A percentile compares a stretch with the other conserved stretches of the same genome.
These are phyloP conservation scores for Oryza nivara DNA, from an alignment of 176 grass and related monocot species.

Conservation along the genomic window DNA sequence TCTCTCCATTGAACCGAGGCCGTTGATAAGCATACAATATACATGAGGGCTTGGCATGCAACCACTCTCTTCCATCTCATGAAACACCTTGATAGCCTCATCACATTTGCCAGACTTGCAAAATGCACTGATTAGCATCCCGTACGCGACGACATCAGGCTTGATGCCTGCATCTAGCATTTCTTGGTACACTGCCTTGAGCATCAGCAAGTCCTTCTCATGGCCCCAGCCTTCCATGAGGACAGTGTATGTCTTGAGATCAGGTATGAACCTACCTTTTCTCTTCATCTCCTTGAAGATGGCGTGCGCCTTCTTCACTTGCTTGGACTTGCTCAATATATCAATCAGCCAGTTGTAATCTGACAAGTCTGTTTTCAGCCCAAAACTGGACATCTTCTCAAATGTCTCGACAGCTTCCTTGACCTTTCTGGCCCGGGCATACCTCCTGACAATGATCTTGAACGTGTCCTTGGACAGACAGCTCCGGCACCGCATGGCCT, in stretches of 20 bases:
- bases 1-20: slow-evolving; percentile 57
- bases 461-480: slow-evolving; percentile 67
- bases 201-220: slow-evolving; percentile 48
- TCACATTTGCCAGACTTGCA: slow-evolving; percentile 63
- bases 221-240: slow-evolving; percentile 57
- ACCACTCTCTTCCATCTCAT: slow-evolving; percentile 58
- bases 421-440: slow-evolving; percentile 53
- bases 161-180: slow-evolving; percentile 62
- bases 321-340: slow-evolving; percentile 62
- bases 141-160: slow-evolving; percentile 60
- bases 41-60: slow-evolving; percentile 72
- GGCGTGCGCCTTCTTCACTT: slow-evolving; percentile 61
- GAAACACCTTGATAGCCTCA: slow-evolving; percentile 71
- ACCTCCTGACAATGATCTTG: slow-evolving; percentile 61
- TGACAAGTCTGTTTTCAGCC: slow-evolving; percentile 45
- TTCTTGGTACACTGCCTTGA: slow-evolving; percentile 57
- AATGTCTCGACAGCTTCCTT: slow-evolving; percentile 69
- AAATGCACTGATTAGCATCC: slow-evolving; percentile 69
- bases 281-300: slow-evolving; percentile 70
- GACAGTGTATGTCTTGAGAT: slow-evolving; percentile 51
- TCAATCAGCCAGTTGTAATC: slow-evolving; percentile 77
- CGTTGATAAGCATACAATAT: slow-evolving; percentile 76
- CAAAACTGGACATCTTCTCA: slow-evolving; percentile 63
- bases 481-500: slow-evolving; percentile 52
- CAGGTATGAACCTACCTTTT: slow-evolving; percentile 58